Base-by-base conservation (phyloP, 2,329 filamentous ascomycete species). In the Ascochyta koolunga region DNA sequence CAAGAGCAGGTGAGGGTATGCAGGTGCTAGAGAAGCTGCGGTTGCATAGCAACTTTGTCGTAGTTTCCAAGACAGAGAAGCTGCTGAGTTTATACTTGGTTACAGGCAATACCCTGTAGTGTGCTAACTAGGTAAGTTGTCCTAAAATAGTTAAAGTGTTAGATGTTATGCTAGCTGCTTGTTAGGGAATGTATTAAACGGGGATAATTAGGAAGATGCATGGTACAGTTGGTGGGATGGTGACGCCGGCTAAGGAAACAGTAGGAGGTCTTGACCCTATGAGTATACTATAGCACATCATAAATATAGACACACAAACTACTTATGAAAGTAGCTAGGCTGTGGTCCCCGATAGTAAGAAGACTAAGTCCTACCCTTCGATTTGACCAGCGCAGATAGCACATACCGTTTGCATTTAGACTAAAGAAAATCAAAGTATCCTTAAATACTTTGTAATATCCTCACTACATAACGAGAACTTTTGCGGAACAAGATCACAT, bases 31-130 rank as follows among this genome's bases (percentile, higher is more conserved):
- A 58, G 19, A 65, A 31, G 8, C 42, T 75, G 31, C 59, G 60
- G 0, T 48, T 78, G 11, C 77, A 79, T 56, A 69, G 58, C 5
- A 69, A 71, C 33, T 65, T 70, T 38, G 68, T 72, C 2, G 61
- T 57, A 13, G 43, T 72, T 10, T 62, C 66, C 2, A 25, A 55
- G 1, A 3, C 36, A 13, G 33, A 58, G 1, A 36, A 42, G 4
- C 43, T 72, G 8, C 68, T 69, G 2, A 4, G 19, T 2, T 50
- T 44, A 0, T 71, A 68, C 67, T 58, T 55, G 13, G 44, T 45
- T 0, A 9, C 71, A 6, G 70, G 70, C 1, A 59, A 36, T 11
- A 71, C 69, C 1, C 51, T 18, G 64, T 68, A 74, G 43, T 79
- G 77, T 55, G 59, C 52, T 0, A 61, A 76, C 5, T 76, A 79